These are phyloP conservation scores for Phycomyces nitens DNA, from an alignment of 192 early-diverging fungal species.

Conservation along the genomic window DNA sequence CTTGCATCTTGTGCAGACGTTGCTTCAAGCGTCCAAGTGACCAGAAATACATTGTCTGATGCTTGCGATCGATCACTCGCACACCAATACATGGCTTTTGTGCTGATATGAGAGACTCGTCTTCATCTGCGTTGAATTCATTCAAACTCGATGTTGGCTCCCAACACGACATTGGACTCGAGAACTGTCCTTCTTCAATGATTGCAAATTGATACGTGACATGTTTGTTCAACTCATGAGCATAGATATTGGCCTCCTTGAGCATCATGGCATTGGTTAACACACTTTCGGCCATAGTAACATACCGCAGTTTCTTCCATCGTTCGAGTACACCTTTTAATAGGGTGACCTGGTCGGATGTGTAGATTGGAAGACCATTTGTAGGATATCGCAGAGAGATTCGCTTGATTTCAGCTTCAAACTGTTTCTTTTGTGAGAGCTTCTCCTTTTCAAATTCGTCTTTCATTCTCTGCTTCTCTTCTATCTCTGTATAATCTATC, in stretches of 20 bases:
- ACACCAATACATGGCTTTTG: conserved; percentile 50
- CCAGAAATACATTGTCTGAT: conserved; percentile 46
- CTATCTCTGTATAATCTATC: conserved; percentile 28
- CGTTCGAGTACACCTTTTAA: conserved; percentile 38
- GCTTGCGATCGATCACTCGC: conserved; percentile 51
- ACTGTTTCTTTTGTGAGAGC: conserved; percentile 37
- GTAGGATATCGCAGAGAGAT: conserved; percentile 35
- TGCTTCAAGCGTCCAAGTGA: conserved; percentile 32
- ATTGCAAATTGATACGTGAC: conserved; percentile 82
- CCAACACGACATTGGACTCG: conserved; percentile 43
- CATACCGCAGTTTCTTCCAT: conserved; percentile 53
- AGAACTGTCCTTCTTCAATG: conserved; percentile 52
- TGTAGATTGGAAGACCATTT: conserved; percentile 2
- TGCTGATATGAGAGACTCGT: conserved; percentile 28
- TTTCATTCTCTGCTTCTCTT: conserved; percentile 50
- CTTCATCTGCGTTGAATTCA: conserved; percentile 39
- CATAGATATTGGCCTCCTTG: conserved; percentile 89
- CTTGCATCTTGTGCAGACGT: conserved; percentile 33
- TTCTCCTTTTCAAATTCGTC: conserved; percentile 33
- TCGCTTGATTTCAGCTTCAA: conserved; percentile 46
- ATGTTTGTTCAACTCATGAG: conserved; percentile 74
- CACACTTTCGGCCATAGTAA: conserved; percentile 62
- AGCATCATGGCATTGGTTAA: conserved; percentile 64
- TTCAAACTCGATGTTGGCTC: conserved; percentile 41
- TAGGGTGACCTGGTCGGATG: conserved; percentile 30